Percentiles rank a stretch among this genome's conserved stretches.
Conservation (phyloP, 441 rosid genomes). For the Codiaeum variegatum region DNA sequence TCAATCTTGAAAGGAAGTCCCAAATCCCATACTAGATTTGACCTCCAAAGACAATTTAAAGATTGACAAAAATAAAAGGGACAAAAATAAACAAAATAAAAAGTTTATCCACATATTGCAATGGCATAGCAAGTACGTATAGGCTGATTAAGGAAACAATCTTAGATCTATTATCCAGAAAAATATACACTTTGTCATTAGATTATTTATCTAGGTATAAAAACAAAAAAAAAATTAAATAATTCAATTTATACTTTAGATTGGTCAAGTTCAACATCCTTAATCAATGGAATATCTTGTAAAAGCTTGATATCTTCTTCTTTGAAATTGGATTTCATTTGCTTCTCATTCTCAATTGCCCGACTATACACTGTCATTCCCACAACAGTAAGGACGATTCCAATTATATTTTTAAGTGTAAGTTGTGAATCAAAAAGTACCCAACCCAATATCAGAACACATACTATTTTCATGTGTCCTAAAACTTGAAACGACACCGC, state of each 20-base stretch:
- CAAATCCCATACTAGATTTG: too few species aligned
- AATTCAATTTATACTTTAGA: constrained; percentile 28
- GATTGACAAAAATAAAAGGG: too few species aligned
- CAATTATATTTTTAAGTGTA: constrained; percentile 69
- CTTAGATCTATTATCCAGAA: too few species aligned
- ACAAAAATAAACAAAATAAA: too few species aligned
- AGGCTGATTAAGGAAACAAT: too few species aligned
- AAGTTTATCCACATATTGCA: too few species aligned
- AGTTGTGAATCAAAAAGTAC: constrained; percentile 65
- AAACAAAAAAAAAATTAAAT: too few species aligned
- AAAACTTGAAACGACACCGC: constrained; percentile 86
- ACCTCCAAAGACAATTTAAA: not conserved
- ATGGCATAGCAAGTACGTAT: too few species aligned
- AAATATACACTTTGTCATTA: too few species aligned
- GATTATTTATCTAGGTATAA: too few species aligned
- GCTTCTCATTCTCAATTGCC: constrained; percentile 77
- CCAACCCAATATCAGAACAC: constrained; percentile 87
- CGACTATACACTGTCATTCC: constrained; percentile 86
- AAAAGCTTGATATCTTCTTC: constrained; percentile 65
- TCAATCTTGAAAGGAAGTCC: too few species aligned
- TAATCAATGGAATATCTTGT: constrained; percentile 37
- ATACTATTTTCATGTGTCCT: constrained; percentile 90
- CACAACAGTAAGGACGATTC: constrained; percentile 64
- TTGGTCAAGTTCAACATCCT: constrained; percentile 64
- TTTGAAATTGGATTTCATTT: constrained; percentile 34